Base-by-base conservation (phyloP, 805 yeast species). In the Barnettozyma californica region DNA sequence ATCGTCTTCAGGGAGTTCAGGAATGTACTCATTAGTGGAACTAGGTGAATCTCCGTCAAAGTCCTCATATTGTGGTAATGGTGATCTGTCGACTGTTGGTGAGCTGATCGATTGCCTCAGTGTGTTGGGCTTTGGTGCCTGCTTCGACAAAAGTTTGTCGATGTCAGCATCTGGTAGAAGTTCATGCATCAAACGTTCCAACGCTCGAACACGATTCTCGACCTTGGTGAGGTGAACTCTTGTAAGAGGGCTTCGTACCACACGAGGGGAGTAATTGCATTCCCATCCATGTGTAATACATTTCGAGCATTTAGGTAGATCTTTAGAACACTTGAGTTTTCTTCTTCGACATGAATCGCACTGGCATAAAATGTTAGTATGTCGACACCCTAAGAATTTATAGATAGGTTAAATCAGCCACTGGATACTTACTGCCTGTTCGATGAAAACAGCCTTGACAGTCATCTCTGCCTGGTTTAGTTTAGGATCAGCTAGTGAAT, bases 331-430 rank as follows among this genome's bases (percentile, higher is more conserved):
- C 61, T 82, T 83, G 51, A 87, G 73, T 66, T 88, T 88, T 47
- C 94, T 73, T 55, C 81, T 78, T 34, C 96, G 77, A 62, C 96
- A 88, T 3, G 91, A 81, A 64, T 88, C 96, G 65, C 96, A 88
- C 75, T 49, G 25, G 18, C 56, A 49, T 18, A 9, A 20, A 11
- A 25, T 35, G 47, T 51, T 49, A 45, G 53, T 47, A 31, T 19
- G 27, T 18, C 23, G 35, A 5, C 16, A 18, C 9, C 14, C 38
- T n/a, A 19, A 13, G 13, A 20, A 3, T 20, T 44, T n/a, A 25
- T 10, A 14, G 14, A 37, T 19, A 20, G 25, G 8, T 23, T n/a
- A 29, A 13, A 29, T n/a, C n/a, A n/a, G n/a, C 33, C 23, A 25
- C 5, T 23, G 16, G 6, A 5, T 9, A 37, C 40, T 9, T 38